phyloP scores from a whole-genome alignment of 345 rosid genomes.

The Pugionium dolabratum region DNA sequence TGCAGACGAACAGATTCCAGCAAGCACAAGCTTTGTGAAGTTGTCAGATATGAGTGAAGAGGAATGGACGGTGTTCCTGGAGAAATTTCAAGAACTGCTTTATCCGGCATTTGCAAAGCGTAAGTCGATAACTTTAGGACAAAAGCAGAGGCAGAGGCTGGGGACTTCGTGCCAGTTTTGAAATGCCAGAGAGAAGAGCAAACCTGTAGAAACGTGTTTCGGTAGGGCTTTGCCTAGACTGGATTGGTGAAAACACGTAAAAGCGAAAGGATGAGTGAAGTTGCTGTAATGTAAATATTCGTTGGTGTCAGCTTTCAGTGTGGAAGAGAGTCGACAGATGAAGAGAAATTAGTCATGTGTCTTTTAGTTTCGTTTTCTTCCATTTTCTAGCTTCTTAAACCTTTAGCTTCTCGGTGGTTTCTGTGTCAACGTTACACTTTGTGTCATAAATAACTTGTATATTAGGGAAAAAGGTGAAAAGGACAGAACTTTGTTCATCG shows the following conservation, averaged over 20 bases:
- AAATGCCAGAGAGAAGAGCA: slow-evolving; percentile 23
- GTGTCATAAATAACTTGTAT: background rate
- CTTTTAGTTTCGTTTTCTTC: background rate
- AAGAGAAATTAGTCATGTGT: background rate
- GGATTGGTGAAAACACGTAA: background rate
- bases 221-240: slow-evolving; percentile 10
- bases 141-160: slow-evolving; percentile 70
- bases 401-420: background rate
- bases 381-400: no score
- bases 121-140: slow-evolving; percentile 61
- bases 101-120: slow-evolving; percentile 66
- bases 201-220: slow-evolving; percentile 7
- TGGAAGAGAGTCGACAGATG: slow-evolving; percentile 16
- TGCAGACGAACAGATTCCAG: slow-evolving; percentile 89
- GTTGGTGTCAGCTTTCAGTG: slow-evolving; percentile 23
- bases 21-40: slow-evolving; percentile 75
- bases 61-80: slow-evolving; percentile 71
- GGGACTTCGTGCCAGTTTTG: slow-evolving; percentile 72
- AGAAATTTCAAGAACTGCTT: slow-evolving; percentile 73
- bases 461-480: background rate
- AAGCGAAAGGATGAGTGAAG: no score
- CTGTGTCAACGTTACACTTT: background rate
- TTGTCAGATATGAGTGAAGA: slow-evolving; percentile 78
- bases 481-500: background rate
- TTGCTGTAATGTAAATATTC: slow-evolving; percentile 21